These are phyloP conservation scores for Plicaturopsis crispa DNA, from an alignment of 768 basidiomycete species.

Conservation along the genomic window DNA sequence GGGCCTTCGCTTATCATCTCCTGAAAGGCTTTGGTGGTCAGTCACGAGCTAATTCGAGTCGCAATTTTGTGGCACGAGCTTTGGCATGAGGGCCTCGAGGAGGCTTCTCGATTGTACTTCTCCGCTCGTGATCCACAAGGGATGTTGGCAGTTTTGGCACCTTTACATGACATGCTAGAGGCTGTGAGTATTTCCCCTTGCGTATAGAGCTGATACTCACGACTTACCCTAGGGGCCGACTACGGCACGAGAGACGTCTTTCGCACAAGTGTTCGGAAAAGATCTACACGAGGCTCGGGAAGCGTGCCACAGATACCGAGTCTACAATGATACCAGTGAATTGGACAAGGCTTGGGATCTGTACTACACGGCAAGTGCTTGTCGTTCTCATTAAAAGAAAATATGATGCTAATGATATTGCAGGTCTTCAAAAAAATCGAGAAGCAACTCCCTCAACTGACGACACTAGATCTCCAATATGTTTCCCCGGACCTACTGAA, in stretches of 20 bases:
- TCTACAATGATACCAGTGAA: slow-evolving; percentile 81
- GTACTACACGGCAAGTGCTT: slow-evolving; percentile 76
- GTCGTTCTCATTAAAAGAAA: not conserved
- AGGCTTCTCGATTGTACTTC: slow-evolving; percentile 94
- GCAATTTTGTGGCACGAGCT: slow-evolving; percentile 98
- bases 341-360: slow-evolving; percentile 99
- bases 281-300: slow-evolving; percentile 91
- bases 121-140: slow-evolving; percentile 95
- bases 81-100: slow-evolving; percentile 98
- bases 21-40: slow-evolving; percentile 72
- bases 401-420: not conserved
- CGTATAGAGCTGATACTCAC: slow-evolving; percentile 1
- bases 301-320: slow-evolving; percentile 79
- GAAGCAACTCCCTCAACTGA: slow-evolving; percentile 84
- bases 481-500: slow-evolving; percentile 90
- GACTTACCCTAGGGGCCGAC: slow-evolving; percentile 64
- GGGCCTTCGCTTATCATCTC: slow-evolving; percentile 3
- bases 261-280: slow-evolving; percentile 87
- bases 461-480: slow-evolving; percentile 91
- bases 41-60: slow-evolving; percentile 91
- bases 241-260: slow-evolving; percentile 91
- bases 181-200: slow-evolving; percentile 39
- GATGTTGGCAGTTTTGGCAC: slow-evolving; percentile 91
- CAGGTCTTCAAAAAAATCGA: slow-evolving; percentile 96
- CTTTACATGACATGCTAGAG: slow-evolving; percentile 89